Base-by-base conservation (phyloP, 805 yeast species). In the Danielozyma ontarioensis region DNA sequence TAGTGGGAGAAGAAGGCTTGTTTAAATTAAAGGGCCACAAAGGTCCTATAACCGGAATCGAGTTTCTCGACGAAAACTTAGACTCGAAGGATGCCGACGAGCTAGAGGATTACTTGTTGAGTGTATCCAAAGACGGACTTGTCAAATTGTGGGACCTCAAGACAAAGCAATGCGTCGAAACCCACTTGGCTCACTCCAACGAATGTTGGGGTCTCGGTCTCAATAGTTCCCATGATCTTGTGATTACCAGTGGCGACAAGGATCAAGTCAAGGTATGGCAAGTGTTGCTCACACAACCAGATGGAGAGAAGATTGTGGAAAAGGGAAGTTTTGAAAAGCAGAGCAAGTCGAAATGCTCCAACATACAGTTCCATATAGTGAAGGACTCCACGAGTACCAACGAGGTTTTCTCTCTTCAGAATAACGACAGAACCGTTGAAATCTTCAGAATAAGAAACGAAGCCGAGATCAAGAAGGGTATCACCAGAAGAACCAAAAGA, bases 101-200 rank as follows among this genome's bases (percentile, higher is more conserved):
- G n/a, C 55, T 76, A 44, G 81, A 76, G 38, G 84, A 83, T 35
- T 87, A 83, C 73, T 59, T 93, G 13, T 45, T 88, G 13, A 78
- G 88, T 44, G 78, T 81, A 1, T 75, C 94, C 2, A 89, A 88
- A 51, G 99, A 93, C 54, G 97, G 97, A 0, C 64, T 88, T 31
- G 70, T 93, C 45, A 93, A 93, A 55, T 59, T 93, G 23, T 93
- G 99, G 99, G 97, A 93, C 51, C 60, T 93, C 46, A 82, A 80
- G 48, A 64, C 93, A 3, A 87, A 84, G 53, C 95, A 87, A 55
- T 86, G 97, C 59, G 67, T 88, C 4, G 99, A 93, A 55, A 89
- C 97, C 1, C 97, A 89, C 54, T 78, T 88, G 40, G 96, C 97
- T 0, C 96, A 87, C 54, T 71, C 83, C 15, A 89, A 90, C 37